Evolutionary conservation across 768 basidiomycete genomes (phyloP), one percentile per base, ranked within the genome.

Genomic region (Boletus barrowsii): DNA sequence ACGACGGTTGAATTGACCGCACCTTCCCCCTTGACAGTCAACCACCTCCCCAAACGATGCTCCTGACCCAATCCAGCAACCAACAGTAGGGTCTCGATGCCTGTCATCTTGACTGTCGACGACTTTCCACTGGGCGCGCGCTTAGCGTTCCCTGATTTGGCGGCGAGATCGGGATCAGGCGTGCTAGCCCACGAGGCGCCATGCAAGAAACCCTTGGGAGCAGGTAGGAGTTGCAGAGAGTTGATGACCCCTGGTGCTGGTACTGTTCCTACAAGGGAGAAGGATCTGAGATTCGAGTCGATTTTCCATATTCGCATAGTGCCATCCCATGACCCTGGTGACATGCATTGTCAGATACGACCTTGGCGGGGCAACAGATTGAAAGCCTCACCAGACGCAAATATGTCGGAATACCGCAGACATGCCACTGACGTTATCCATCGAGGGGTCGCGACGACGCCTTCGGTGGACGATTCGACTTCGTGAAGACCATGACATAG

Each of bases 251-350:
- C 97, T 0, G 77, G 80, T 0, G 83, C 85, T 1, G 83, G 73
- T 18, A 95, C 71, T 6, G 77, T 81, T 14, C 84, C 86, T 13
- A 86, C 64, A 2, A 80, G 80, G 13, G 82, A 71, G 71, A 99
- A 96, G 0, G 86, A 87, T 63, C 83, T 88, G 14, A 95, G 72
- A 58, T 83, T 87, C 1, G 82, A 62, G 58, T 94, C 89, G 32
- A 99, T 76, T 65, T 90, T 87, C 96, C 97, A 99, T 68, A 99
- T 75, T 47, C 90, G 88, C 63, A 98, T 82, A 45, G 79, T 68
- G 42, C 93, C 93, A 58, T 97, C 93, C 88, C 91, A 98, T 11
- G 97, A 98, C 32, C 96, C 94, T 97, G 57, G 24, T 9, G 18
- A 39, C 37, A 41, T 13, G 8, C 14, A 55, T 40, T 41, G 42